phyloP scores from a whole-genome alignment of 163 green algal genomes.

The Volvox carteri region DNA sequence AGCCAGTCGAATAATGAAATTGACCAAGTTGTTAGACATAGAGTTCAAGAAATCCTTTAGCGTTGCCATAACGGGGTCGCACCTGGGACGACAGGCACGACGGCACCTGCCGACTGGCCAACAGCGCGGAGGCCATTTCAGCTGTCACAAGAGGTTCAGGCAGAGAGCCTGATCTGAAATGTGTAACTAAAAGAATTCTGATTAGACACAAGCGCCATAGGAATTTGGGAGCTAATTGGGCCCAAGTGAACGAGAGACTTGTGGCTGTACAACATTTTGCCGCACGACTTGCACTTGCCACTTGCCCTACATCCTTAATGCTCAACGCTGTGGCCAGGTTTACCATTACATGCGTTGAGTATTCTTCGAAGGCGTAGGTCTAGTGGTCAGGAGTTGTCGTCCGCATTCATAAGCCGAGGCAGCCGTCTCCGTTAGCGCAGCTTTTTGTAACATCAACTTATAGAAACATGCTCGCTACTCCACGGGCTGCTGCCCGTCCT shows the following conservation, averaged over 20 bases:
- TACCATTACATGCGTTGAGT: not conserved
- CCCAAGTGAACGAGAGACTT: conserved; percentile 10
- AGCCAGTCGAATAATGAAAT: not conserved
- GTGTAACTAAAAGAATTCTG: not conserved
- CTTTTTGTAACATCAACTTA: not conserved
- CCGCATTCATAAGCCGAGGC: not conserved
- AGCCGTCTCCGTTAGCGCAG: not conserved
- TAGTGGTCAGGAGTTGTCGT: not conserved
- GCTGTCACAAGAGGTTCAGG: not conserved
- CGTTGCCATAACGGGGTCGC: not conserved
- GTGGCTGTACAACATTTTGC: conserved; percentile 8
- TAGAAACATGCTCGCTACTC: conserved; percentile 39
- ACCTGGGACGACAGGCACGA: conserved; percentile 39
- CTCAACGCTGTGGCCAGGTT: too few species aligned
- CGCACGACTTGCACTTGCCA: not conserved
- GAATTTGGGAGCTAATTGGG: conserved; percentile 5
- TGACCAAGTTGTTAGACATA: not conserved
- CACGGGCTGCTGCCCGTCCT: conserved; percentile 41
- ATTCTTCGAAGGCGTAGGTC: not conserved
- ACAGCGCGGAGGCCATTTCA: conserved; percentile 37
- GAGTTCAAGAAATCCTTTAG: not conserved
- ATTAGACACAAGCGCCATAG: not conserved
- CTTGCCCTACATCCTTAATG: not conserved
- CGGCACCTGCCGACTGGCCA: conserved; percentile 30
- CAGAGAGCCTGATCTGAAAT: not conserved